phyloP scores from a whole-genome alignment of 345 rosid species.

The Hibiscus mutabilis region DNA sequence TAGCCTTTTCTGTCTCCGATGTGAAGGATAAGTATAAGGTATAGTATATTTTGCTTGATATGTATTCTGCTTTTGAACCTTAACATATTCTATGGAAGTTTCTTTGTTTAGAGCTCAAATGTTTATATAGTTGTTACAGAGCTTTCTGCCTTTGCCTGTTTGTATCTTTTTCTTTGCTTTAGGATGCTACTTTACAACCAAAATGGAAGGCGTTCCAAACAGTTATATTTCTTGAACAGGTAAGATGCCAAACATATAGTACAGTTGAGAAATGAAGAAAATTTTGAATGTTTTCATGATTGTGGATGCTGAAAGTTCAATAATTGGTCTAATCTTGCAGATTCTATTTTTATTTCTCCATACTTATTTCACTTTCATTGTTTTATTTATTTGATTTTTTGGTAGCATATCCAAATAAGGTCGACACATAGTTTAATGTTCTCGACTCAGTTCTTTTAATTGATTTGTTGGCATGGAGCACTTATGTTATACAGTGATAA shows the following conservation, averaged over 20 bases:
- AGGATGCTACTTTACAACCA: constrained; percentile 65
- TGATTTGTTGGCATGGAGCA: not conserved
- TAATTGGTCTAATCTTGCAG: not conserved
- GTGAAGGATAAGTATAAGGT: constrained; percentile 73
- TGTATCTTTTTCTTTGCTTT: constrained; percentile 11
- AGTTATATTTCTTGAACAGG: constrained; percentile 74
- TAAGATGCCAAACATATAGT: constrained; percentile 26
- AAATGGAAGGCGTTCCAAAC: constrained; percentile 94
- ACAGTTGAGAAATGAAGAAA: not conserved
- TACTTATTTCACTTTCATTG: not conserved
- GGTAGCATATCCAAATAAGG: not conserved
- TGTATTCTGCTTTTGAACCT: not conserved
- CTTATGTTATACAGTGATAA: not conserved
- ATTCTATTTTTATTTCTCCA: not conserved
- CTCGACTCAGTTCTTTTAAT: not conserved
- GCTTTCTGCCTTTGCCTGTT: not conserved
- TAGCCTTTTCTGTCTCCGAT: constrained; percentile 52
- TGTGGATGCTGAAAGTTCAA: not conserved
- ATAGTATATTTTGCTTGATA: not conserved
- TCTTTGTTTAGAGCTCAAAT: constrained; percentile 1
- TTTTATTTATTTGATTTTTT: not conserved
- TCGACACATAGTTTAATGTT: not conserved
- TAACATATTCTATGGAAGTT: not conserved
- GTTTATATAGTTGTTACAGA: not conserved
- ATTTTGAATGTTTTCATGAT: not conserved